Evolutionary conservation across 495 filamentous ascomycete species (phyloP).

Genomic region (Acidiella bohemica): DNA sequence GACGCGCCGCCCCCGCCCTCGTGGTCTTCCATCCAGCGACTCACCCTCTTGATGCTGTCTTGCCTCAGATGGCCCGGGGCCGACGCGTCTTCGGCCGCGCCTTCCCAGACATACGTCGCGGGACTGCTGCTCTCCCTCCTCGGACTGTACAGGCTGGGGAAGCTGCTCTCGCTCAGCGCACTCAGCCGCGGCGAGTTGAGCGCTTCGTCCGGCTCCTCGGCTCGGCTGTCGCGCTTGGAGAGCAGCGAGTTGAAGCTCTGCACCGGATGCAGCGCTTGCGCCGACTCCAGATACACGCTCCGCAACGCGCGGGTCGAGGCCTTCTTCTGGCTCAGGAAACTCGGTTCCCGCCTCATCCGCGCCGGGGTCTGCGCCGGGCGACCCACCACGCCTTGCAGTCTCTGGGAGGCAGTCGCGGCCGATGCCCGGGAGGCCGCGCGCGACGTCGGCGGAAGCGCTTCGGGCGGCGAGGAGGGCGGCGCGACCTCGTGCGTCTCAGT

Average conservation of each 20-base stretch:
- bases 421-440: slow-evolving; percentile 2
- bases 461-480: slow-evolving; percentile 15
- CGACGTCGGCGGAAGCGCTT: slow-evolving; percentile 4
- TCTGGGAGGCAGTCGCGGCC: slow-evolving; percentile 10
- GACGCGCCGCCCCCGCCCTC: slow-evolving; percentile 2
- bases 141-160: slow-evolving; percentile 18
- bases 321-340: slow-evolving; percentile 16
- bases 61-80: slow-evolving; percentile 1
- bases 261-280: slow-evolving; percentile 14
- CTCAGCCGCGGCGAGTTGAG: slow-evolving; percentile 19
- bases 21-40: slow-evolving; percentile 17
- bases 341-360: slow-evolving; percentile 11
- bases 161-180: slow-evolving; percentile 22
- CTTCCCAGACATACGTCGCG: slow-evolving; percentile 14
- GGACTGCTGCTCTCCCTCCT: slow-evolving; percentile 8
- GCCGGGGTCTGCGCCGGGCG: slow-evolving; percentile 6
- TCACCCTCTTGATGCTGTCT: slow-evolving; percentile 19
- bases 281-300: slow-evolving; percentile 18
- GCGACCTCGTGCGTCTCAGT: slow-evolving; percentile 17
- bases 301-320: slow-evolving; percentile 17
- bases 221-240: slow-evolving; percentile 13
- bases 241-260: slow-evolving; percentile 21
- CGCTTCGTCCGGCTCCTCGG: slow-evolving; percentile 10
- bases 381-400: slow-evolving; percentile 7
- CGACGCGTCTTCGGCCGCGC: slow-evolving; percentile 5